Base-by-base conservation (phyloP, 177 flowering plant species). In the Vitis hybrid region DNA sequence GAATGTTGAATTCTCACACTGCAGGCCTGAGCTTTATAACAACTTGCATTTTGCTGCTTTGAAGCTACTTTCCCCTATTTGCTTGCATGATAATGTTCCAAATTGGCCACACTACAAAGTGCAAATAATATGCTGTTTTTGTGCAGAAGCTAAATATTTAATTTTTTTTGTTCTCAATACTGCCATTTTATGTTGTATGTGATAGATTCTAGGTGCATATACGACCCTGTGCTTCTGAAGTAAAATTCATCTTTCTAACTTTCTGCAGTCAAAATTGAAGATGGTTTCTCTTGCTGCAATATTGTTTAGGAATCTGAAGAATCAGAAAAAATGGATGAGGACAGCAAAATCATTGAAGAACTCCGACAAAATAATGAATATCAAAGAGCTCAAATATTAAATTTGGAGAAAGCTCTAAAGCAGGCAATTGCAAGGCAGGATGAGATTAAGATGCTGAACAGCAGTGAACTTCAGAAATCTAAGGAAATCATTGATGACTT, bases 321-420 rank as follows among this genome's bases (percentile, higher is more conserved):
- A 73, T 90, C 99, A 29, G 98, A 96, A 67, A 93, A 96, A 76
- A 96, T 96, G 97, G 99, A 96, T 54, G 97, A 94, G 75, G 99
- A 96, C 78, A 87, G 86, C 83, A 92, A 85, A 77, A 71, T 90
- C 58, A 93, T 96, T 78, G 97, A 93, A 77, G 95, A 92, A 61
- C 85, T 96, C 63, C 85, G 86, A 65, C 84, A 77, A 61, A 83
- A 59, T 64, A 84, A 75, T 74, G 92, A 90, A 62, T 79, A 81
- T 74, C 94, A 83, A 80, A 86, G 78, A 71, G 78, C 84, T 69
- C 90, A 87, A 73, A 88, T 96, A 65, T 74, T 78, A 65, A 86
- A 85, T 16, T 72, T 96, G 85, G 97, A 96, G 83, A 86, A 77
- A 69, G 80, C 94, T 79, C 73, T 89, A 67, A 84, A 86, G 83